Conservation (phyloP, 371 early-diverging fungal species). For the Fennellomyces sp. region DNA sequence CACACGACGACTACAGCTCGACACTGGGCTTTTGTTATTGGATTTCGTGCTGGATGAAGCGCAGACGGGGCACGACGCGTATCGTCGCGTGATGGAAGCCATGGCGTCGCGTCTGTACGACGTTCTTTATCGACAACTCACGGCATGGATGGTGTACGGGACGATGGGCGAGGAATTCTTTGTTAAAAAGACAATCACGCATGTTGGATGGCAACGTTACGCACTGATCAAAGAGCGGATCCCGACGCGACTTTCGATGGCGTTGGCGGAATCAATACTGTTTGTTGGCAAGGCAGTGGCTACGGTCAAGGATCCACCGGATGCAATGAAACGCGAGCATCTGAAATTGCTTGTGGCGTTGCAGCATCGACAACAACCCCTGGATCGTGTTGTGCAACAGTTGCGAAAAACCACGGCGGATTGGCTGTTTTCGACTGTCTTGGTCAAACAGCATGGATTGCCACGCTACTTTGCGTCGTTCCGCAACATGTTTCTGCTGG, state of each 20-base stretch:
- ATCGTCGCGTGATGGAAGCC: slow-evolving; percentile 53
- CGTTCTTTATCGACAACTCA: slow-evolving; percentile 69
- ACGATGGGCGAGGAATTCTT: slow-evolving; percentile 75
- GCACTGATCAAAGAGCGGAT: slow-evolving; percentile 45
- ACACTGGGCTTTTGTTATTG: slow-evolving; percentile 47
- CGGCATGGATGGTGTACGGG: slow-evolving; percentile 79
- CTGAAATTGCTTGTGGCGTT: slow-evolving; percentile 33
- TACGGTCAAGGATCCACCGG: slow-evolving; percentile 57
- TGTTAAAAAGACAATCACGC: slow-evolving; percentile 26
- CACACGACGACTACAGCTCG: slow-evolving; percentile 37
- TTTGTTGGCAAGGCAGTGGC: slow-evolving; percentile 79
- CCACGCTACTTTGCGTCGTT: slow-evolving; percentile 62
- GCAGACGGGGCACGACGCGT: slow-evolving; percentile 60
- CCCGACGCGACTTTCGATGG: slow-evolving; percentile 56
- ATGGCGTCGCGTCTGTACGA: slow-evolving; percentile 56
- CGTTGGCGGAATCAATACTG: slow-evolving; percentile 62
- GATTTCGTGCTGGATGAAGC: slow-evolving; percentile 59
- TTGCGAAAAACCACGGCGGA: slow-evolving; percentile 66
- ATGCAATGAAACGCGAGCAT: slow-evolving; percentile 44
- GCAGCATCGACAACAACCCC: slow-evolving; percentile 22
- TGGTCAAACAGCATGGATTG: slow-evolving; percentile 63
- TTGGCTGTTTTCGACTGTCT: slow-evolving; percentile 72
- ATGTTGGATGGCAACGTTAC: slow-evolving; percentile 56
- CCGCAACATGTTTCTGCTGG: slow-evolving; percentile 66
- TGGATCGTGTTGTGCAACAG: slow-evolving; percentile 41